Percentiles rank a stretch among this genome's conserved stretches.
phyloP scores from a whole-genome alignment of 208 protist genomes.

The Novymonas esmeraldas region DNA sequence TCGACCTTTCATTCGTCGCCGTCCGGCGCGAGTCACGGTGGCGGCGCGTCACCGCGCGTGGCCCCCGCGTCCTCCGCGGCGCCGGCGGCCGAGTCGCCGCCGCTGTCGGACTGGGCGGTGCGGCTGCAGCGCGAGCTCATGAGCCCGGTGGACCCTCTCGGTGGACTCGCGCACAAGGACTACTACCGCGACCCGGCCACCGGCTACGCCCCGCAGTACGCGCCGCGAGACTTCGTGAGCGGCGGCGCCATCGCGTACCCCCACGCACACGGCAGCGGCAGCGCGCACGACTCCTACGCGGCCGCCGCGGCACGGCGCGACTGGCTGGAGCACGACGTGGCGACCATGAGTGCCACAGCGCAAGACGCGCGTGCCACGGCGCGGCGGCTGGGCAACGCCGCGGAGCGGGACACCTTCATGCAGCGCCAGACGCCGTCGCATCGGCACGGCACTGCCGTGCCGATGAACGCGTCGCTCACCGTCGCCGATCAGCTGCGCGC shows the following conservation, averaged over 20 bases:
- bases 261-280: slow-evolving; percentile 34
- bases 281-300: slow-evolving; percentile 29
- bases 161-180: slow-evolving; percentile 83
- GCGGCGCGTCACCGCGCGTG: background rate
- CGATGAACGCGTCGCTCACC: slow-evolving; percentile 35
- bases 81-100: background rate
- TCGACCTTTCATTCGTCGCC: slow-evolving; percentile 13
- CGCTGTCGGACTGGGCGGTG: slow-evolving; percentile 54
- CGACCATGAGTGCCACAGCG: slow-evolving; percentile 25
- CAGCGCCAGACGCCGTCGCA: slow-evolving; percentile 29
- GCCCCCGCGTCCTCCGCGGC: background rate
- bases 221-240: slow-evolving; percentile 80
- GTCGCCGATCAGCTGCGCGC: slow-evolving; percentile 56
- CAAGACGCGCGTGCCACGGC: slow-evolving; percentile 35
- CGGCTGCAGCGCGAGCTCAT: slow-evolving; percentile 83
- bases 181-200: slow-evolving; percentile 83
- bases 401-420: slow-evolving; percentile 49
- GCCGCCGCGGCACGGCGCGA: slow-evolving; percentile 48
- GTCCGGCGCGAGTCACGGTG: background rate
- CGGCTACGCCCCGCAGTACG: slow-evolving; percentile 84
- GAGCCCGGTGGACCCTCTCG: slow-evolving; percentile 66
- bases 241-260: slow-evolving; percentile 71
- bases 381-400: slow-evolving; percentile 31
- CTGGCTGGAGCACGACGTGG: slow-evolving; percentile 71
- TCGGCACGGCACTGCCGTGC: slow-evolving; percentile 32